A percentile compares a stretch with the other conserved stretches of the same genome.
These are phyloP conservation scores for Conoideocrella luteorostrata DNA, from an alignment of 2,329 filamentous ascomycete species.

Conservation along the genomic window DNA sequence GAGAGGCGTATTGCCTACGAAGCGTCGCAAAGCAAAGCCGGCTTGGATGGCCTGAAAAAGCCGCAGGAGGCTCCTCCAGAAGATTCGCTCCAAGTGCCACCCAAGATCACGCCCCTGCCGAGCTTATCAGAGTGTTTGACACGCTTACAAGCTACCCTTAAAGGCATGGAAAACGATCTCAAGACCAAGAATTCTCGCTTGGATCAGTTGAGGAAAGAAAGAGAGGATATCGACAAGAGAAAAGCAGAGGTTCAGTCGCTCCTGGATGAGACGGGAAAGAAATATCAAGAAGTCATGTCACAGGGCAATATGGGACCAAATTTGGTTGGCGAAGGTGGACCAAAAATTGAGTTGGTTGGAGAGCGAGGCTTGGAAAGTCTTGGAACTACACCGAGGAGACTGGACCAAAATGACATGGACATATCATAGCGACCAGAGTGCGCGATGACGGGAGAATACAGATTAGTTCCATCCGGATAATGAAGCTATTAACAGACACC, in stretches of 20 bases:
- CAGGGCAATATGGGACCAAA: constrained; percentile 15
- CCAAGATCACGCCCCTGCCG: constrained; percentile 72
- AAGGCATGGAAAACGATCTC: constrained; percentile 57
- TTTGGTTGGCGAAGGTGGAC: constrained; percentile 1
- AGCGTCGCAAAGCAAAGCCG: constrained; percentile 75
- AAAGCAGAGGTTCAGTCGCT: constrained; percentile 76
- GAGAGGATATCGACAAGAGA: constrained; percentile 57
- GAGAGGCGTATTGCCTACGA: constrained; percentile 79
- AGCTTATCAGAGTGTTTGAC: constrained; percentile 62
- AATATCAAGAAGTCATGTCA: constrained; percentile 41
- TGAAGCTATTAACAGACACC: no score
- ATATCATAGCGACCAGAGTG: constrained; percentile 9
- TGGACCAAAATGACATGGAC: constrained; percentile 16
- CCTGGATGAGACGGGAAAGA: constrained; percentile 72
- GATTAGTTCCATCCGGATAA: no score
- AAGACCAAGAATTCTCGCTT: constrained; percentile 55
- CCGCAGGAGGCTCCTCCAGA: constrained; percentile 28
- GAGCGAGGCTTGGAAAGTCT: constrained; percentile 31
- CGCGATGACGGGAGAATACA: no score
- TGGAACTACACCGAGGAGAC: constrained; percentile 23
- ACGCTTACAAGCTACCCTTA: constrained; percentile 54
- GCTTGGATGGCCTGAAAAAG: constrained; percentile 66
- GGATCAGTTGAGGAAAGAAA: constrained; percentile 62
- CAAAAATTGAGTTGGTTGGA: constrained; percentile 17
- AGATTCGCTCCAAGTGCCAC: constrained; percentile 50